These are phyloP conservation scores for Vitis rupestris DNA, from an alignment of 164 flowering plant genomes.

Conservation along the genomic window DNA sequence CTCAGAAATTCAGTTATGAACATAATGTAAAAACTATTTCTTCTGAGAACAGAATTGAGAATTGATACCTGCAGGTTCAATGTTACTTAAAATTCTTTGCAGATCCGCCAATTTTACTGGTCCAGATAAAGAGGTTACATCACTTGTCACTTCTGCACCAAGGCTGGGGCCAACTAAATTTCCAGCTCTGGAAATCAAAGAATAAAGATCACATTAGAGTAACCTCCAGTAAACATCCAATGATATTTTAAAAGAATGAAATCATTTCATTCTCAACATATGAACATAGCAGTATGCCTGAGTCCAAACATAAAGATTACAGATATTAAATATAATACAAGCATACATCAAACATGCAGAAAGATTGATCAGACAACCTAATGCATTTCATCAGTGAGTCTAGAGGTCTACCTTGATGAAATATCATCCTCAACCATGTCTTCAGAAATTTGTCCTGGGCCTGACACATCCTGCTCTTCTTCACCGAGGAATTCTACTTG, in stretches of 20 bases:
- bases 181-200: slow-evolving; percentile 50
- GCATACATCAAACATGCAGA: no score
- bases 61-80: slow-evolving; percentile 60
- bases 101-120: slow-evolving; percentile 84
- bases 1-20: background rate
- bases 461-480: slow-evolving; percentile 60
- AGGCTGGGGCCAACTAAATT: slow-evolving; percentile 53
- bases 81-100: slow-evolving; percentile 82
- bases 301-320: no score
- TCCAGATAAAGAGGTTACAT: slow-evolving; percentile 76
- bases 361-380: no score
- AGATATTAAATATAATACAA: no score
- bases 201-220: background rate
- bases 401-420: slow-evolving; percentile 63
- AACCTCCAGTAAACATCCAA: background rate
- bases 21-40: background rate
- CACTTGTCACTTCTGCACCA: slow-evolving; percentile 58
- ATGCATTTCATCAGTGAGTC: no score
- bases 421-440: slow-evolving; percentile 70
- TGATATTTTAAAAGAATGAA: background rate
- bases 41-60: background rate
- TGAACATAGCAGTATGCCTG: no score
- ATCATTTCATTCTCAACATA: background rate
- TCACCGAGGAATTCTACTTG: slow-evolving; percentile 55
- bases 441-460: slow-evolving; percentile 54